Evolutionary conservation across 768 basidiomycete species (phyloP), one percentile per base, ranked within the genome.

Genomic region (Gautieria morchelliformis): DNA sequence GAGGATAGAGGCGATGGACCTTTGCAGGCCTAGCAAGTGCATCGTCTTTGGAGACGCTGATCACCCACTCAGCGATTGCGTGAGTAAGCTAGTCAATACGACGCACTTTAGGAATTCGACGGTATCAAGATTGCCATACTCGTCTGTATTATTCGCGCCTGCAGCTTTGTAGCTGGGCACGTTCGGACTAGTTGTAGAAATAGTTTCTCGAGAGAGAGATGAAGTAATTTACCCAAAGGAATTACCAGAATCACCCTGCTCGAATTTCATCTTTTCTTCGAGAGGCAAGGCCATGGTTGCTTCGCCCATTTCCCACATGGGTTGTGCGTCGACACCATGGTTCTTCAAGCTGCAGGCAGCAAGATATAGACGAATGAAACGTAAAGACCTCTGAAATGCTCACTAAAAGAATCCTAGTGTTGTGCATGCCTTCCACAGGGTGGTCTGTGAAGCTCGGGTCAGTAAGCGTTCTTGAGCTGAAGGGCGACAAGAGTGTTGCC

Each of bases 321-420:
- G 64, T 48, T 67, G 62, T 1, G 69, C 71, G 46, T 71, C 69
- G 8, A 68, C 68, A 1, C 69, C 74, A 56, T 77, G 75, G 61
- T 78, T 75, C 61, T 75, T 74, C 39, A 78, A 63, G 56, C 75
- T 76, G 53, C 22, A 49, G 27, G 6, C 9, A 24, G 32, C 11
- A 35, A 20, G 14, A 24, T 19, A 22, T 50, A 9, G 35, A 48
- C 14, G 12, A 11, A 55, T 24, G 27, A 40, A 14, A 56, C 1
- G 22, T 27, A n/a, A 5, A 27, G 4, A 17, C 22, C 11, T 24
- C 37, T 20, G 17, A 24, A 30, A 35, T 32, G 14, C 77, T 63
- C 63, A 78, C 75, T 79, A 80, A 74, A 78, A 80, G 66, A 80
- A 80, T 1, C 79, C 79, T 14, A 80, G 67, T 27, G 69, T 67